Evolutionary conservation across 148 eudicot species (phyloP).

Genomic region (Polygonum maritimum): DNA sequence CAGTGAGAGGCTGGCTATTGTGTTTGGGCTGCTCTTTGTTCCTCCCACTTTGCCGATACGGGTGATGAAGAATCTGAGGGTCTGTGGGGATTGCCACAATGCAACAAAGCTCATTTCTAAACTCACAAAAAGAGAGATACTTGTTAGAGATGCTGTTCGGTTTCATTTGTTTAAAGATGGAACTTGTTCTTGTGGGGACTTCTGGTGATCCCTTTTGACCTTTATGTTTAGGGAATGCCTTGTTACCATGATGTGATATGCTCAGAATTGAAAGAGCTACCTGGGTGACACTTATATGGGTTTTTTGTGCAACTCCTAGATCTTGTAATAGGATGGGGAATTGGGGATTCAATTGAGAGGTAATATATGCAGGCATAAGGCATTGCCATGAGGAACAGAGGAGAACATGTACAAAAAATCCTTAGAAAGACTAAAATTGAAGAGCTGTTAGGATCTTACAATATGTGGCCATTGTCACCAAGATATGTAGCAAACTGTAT

Average conservation of each 20-base stretch:
- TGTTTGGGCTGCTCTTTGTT: constrained; percentile 73
- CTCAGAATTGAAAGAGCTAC: background rate
- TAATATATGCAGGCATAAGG: background rate
- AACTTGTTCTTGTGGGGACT: constrained; percentile 96
- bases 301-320: background rate
- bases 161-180: constrained; percentile 92
- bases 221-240: background rate
- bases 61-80: constrained; percentile 85
- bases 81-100: constrained; percentile 86
- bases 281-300: background rate
- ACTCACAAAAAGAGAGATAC: constrained; percentile 81
- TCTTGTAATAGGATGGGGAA: background rate
- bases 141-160: constrained; percentile 89
- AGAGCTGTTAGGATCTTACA: background rate
- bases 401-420: no score
- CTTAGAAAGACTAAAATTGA: no score
- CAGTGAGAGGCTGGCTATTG: constrained; percentile 94
- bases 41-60: constrained; percentile 61
- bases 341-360: no score
- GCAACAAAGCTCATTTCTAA: constrained; percentile 84
- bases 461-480: background rate
- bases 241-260: background rate
- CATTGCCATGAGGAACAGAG: background rate
- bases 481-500: background rate
- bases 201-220: constrained; percentile 38